Conservation (phyloP, 352 stramenopile species). For the Phytopythium delawarense region DNA sequence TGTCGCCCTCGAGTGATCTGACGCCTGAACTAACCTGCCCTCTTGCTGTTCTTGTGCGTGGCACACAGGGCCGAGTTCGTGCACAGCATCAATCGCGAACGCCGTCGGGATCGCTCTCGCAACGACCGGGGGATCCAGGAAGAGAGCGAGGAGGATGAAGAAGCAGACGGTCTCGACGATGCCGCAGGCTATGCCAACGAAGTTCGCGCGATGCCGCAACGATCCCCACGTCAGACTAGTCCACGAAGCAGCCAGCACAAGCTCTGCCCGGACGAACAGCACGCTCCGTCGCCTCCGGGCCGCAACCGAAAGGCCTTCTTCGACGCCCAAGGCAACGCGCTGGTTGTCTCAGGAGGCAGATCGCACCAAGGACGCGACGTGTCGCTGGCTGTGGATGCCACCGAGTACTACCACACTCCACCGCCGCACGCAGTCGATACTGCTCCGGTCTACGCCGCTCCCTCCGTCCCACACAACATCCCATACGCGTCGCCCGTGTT, state of each 20-base stretch:
- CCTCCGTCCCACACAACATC: constrained; percentile 22
- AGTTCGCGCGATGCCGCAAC: constrained; percentile 7
- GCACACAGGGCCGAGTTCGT: constrained; percentile 50
- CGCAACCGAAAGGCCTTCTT: constrained; percentile 31
- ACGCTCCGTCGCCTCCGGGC: background rate
- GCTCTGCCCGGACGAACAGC: constrained; percentile 11
- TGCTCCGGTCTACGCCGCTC: constrained; percentile 9
- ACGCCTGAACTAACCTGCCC: background rate
- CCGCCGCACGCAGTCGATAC: constrained; percentile 7
- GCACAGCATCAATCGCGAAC: constrained; percentile 25
- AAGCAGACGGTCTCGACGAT: constrained; percentile 20
- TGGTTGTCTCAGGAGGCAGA: background rate
- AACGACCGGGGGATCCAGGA: background rate
- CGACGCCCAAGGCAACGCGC: constrained; percentile 30
- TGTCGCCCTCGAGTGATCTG: too few species aligned
- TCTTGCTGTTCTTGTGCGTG: background rate
- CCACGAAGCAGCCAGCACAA: background rate
- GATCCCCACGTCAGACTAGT: constrained; percentile 8
- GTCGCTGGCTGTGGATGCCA: constrained; percentile 13
- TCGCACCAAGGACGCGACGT: constrained; percentile 3
- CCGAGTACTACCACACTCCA: constrained; percentile 9
- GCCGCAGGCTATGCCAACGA: constrained; percentile 5
- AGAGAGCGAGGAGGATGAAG: constrained; percentile 16
- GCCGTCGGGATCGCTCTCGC: constrained; percentile 6
- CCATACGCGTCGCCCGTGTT: constrained; percentile 62